Percentiles rank a stretch among this genome's conserved stretches.
phyloP scores from a whole-genome alignment of 75 land plant species.

The Larix kaempferi region DNA sequence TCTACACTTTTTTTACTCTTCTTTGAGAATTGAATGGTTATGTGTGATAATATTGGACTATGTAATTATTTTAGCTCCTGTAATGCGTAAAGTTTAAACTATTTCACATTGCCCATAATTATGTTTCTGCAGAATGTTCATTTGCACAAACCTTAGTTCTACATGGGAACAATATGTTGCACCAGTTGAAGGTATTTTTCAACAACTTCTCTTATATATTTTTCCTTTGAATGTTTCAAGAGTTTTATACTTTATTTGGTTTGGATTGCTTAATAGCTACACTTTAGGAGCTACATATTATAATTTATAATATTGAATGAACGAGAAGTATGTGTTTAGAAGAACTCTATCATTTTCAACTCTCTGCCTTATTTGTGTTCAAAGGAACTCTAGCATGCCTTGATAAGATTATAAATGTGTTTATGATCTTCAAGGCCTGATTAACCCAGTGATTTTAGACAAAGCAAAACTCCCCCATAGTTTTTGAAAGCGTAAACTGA shows the following conservation, averaged over 20 bases:
- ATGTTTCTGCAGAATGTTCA: slow-evolving; percentile 61
- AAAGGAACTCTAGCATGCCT: too few species aligned
- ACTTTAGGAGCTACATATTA: not conserved
- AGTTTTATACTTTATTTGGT: not conserved
- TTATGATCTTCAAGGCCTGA: too few species aligned
- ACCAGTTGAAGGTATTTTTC: slow-evolving; percentile 54
- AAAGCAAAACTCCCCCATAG: too few species aligned
- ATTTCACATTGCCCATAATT: slow-evolving; percentile 2
- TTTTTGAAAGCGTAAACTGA: too few species aligned
- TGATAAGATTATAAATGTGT: too few species aligned
- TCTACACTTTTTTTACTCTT: not conserved
- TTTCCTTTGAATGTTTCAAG: not conserved
- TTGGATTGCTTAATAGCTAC: slow-evolving; percentile 2
- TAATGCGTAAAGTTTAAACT: not conserved
- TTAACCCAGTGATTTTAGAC: too few species aligned
- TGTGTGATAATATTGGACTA: not conserved
- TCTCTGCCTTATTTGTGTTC: not conserved
- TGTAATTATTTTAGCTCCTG: not conserved
- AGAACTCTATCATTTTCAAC: not conserved
- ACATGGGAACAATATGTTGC: slow-evolving; percentile 69
- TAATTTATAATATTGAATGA: not conserved
- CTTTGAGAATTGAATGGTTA: not conserved
- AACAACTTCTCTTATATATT: not conserved
- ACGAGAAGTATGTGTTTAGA: not conserved
- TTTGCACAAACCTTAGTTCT: slow-evolving; percentile 82